Evolutionary conservation across 306 rosid species (phyloP).

Genomic region (Acacia crassicarpa): DNA sequence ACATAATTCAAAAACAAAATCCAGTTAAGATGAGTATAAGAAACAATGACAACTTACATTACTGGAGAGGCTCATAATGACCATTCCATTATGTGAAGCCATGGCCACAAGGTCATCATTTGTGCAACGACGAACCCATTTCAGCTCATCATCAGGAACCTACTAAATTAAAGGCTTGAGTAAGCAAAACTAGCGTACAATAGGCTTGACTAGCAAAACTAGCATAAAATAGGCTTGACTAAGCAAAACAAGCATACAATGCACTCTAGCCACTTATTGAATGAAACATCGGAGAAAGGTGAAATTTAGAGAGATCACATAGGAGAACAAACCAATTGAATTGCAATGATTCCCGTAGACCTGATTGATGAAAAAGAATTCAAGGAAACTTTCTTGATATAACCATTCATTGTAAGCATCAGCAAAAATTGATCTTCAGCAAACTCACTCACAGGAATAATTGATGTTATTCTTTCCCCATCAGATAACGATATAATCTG

Average conservation of each 20-base stretch:
- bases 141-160: constrained; percentile 96
- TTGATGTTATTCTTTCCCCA: constrained; percentile 92
- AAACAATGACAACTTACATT: constrained; percentile 55
- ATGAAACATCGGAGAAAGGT: constrained; percentile 13
- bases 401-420: constrained; percentile 95
- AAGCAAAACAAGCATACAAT: constrained; percentile 21
- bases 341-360: constrained; percentile 92
- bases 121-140: constrained; percentile 95
- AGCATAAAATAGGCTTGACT: constrained; percentile 7
- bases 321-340: constrained; percentile 84
- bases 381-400: constrained; percentile 90
- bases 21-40: background rate
- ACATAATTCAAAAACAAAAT: background rate
- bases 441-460: constrained; percentile 93
- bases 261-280: constrained; percentile 10
- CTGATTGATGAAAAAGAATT: constrained; percentile 90
- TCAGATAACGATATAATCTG: constrained; percentile 92
- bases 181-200: constrained; percentile 21
- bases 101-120: constrained; percentile 91
- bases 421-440: constrained; percentile 77
- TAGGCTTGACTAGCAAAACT: constrained; percentile 13
- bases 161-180: constrained; percentile 41
- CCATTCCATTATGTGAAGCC: constrained; percentile 97
- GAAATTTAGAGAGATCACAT: constrained; percentile 19
- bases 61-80: constrained; percentile 73